Percentiles rank a stretch among this genome's conserved stretches.
Conservation (phyloP, 108 stramenopile genomes). For the Nitzschia palea region DNA sequence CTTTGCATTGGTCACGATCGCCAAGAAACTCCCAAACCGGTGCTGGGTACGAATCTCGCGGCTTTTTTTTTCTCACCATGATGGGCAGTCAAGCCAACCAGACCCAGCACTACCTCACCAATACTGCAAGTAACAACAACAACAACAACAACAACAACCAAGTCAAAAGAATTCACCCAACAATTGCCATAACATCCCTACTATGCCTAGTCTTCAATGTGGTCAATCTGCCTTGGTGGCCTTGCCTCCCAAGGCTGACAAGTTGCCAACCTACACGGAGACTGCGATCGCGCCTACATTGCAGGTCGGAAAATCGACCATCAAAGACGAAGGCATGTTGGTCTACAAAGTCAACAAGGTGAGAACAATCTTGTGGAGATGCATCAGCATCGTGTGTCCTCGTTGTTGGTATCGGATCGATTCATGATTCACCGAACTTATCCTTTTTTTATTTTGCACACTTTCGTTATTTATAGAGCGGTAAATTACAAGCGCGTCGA, state of each 20-base stretch:
- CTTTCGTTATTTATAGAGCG: constrained; percentile 34
- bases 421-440: background rate
- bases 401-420: background rate
- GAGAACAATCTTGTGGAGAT: no score
- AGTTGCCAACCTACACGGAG: background rate
- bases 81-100: background rate
- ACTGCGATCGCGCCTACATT: background rate
- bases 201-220: constrained; percentile 20
- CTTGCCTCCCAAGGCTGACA: background rate
- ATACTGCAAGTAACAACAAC: background rate
- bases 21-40: no score
- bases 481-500: constrained; percentile 71
- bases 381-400: no score
- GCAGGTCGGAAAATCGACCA: background rate
- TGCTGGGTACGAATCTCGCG: no score
- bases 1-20: no score
- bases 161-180: no score
- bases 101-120: background rate
- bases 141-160: background rate
- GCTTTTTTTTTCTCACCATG: no score
- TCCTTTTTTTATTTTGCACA: background rate
- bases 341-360: constrained; percentile 82
- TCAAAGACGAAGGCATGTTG: constrained; percentile 36
- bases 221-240: constrained; percentile 26
- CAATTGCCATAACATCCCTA: no score